Conservation (phyloP, 1,139 yeast species). For the Saccharomyces hybrid region DNA sequence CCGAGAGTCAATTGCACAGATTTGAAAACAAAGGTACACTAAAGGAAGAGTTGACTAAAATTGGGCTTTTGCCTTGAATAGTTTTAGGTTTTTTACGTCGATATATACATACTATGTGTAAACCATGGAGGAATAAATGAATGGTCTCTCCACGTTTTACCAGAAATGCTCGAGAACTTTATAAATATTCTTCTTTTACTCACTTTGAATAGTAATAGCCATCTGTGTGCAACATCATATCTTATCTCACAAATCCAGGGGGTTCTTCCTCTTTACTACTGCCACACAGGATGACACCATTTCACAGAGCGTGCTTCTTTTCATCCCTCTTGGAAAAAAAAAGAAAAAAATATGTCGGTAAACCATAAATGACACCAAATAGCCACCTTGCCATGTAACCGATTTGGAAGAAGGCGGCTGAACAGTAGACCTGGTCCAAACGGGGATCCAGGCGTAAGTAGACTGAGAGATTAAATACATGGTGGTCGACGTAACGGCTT, state of each 20-base stretch:
- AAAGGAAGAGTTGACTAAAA: slow-evolving; percentile 37
- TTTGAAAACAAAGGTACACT: slow-evolving; percentile 41
- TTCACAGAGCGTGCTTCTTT: slow-evolving; percentile 43
- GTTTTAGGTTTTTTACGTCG: not conserved
- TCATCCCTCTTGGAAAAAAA: slow-evolving; percentile 55
- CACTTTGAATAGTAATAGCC: slow-evolving; percentile 24
- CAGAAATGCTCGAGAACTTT: not conserved
- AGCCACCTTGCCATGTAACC: slow-evolving; percentile 50
- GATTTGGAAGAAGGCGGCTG: slow-evolving; percentile 46
- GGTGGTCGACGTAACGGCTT: slow-evolving; percentile 34
- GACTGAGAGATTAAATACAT: slow-evolving; percentile 33
- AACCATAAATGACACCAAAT: slow-evolving; percentile 42
- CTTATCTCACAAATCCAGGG: slow-evolving; percentile 28
- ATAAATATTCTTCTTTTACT: too few relatives aligned
- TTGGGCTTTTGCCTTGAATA: slow-evolving; percentile 31
- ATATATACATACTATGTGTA: not conserved
- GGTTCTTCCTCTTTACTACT: slow-evolving; percentile 22
- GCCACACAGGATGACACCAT: slow-evolving; percentile 41
- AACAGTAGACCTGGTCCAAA: slow-evolving; percentile 47
- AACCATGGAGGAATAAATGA: not conserved
- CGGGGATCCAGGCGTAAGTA: slow-evolving; percentile 33
- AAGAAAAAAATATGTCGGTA: slow-evolving; percentile 52
- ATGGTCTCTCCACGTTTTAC: not conserved
- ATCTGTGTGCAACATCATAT: slow-evolving; percentile 19
- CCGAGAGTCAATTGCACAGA: slow-evolving; percentile 45